Evolutionary conservation across 1,139 yeast species (phyloP), one percentile per base, ranked within the genome.

Genomic region (Suhomyces choctaworum): DNA sequence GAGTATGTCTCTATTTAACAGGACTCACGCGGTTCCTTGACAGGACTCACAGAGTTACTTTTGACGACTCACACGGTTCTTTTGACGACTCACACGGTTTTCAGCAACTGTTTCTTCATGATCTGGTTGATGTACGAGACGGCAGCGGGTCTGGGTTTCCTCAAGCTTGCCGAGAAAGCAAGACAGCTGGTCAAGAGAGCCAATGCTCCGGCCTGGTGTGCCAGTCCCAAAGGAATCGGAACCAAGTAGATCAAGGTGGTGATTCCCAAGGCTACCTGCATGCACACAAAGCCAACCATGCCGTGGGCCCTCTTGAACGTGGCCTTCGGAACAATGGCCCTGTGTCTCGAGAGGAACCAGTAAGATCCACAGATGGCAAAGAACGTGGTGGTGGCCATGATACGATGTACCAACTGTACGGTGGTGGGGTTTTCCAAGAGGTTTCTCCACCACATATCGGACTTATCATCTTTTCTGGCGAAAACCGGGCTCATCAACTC

Each of bases 151-250:
- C 94, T 76, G 23, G 97, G 96, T 48, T 72, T 75, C 48, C 83
- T 78, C 48, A 92, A 68, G 42, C 79, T 75, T 21, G 88, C 78
- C 14, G 83, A 77, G 45, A 86, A 75, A 2, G 88, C 70, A 45
- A 92, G 68, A 16, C 88, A 76, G 10, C 85, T 73, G 0, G 98
- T 92, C 50, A 94, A 70, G 36, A 94, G 71, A 0, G 95, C 95
- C 52, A 94, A 67, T 0, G 97, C 96, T 46, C 98, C 97, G 10
- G 97, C 97, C 66, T 94, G 99, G 59, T 94, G 99, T 6, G 90
- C 78, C 7, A 97, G 95, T 1, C 96, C 99, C 32, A 92, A 64
- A 12, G 96, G 86, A 25, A 87, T 81, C 23, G 99, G 99, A 12
- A 92, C 98, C 44, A 89, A 72, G 59, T 88, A 90, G 26, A 90